Percentiles rank a stretch among this genome's conserved stretches.
phyloP scores from a whole-genome alignment of 2,329 filamentous ascomycete species.

The Metarhizium humberi region DNA sequence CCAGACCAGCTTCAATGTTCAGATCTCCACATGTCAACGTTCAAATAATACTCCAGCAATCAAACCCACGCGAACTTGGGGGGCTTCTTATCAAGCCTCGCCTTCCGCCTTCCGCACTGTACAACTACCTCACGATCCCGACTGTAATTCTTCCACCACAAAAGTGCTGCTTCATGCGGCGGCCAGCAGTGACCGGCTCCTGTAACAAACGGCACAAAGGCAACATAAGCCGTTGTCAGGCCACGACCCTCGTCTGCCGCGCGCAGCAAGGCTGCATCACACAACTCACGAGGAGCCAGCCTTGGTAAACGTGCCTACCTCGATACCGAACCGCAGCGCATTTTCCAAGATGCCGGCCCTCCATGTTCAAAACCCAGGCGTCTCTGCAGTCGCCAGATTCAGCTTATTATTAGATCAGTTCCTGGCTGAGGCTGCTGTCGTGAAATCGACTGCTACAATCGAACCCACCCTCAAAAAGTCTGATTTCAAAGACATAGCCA shows the following conservation, averaged over 20 bases:
- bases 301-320: background rate
- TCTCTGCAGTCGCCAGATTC: constrained; percentile 45
- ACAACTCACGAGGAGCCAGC: background rate
- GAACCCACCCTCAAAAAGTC: constrained; percentile 68
- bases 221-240: background rate
- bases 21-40: no score
- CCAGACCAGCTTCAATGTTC: no score
- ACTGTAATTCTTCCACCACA: background rate
- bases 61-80: background rate
- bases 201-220: background rate
- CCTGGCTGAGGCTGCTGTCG: constrained; percentile 45
- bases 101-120: background rate
- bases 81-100: background rate
- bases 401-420: constrained; percentile 45
- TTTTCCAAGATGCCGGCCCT: constrained; percentile 41
- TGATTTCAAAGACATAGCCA: constrained; percentile 46
- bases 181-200: background rate
- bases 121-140: background rate
- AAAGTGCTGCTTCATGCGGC: background rate
- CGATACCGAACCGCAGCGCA: background rate
- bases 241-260: background rate
- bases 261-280: background rate
- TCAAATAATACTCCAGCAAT: background rate
- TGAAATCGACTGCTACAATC: constrained; percentile 51
- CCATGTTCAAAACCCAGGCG: constrained; percentile 33